Base-by-base conservation (phyloP, 1,139 yeast species). In the Yamadazyma membranifaciens region DNA sequence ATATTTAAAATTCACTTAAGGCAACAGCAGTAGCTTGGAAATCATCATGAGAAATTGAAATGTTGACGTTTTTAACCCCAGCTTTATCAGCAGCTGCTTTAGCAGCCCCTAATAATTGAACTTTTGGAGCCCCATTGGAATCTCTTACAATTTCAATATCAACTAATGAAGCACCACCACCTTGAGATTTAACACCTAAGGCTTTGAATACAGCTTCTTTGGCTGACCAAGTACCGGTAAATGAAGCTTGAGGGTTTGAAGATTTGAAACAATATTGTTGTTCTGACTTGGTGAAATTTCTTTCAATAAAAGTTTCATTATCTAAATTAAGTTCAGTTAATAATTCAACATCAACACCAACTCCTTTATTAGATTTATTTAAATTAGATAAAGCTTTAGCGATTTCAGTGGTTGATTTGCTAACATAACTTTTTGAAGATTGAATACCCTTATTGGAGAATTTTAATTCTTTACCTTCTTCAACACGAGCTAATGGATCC, bases 181-280 rank as follows among this genome's bases (percentile, higher is more conserved):
- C 99, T 63, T 83, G 79, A 34, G 95, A 83, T 58, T 80, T 78
- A 48, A 88, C 95, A 47, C 95, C 92, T 57, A 92, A 75, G 15
- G 96, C 87, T 74, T 92, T 92, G 81, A 92, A 92, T 33, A 89
- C 97, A 31, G 99, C 98, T 70, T 92, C 99, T 71, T 92, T 92
- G 40, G 98, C 98, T 34, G 96, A 87, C 99, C 99, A 92, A 38
- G 95, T 86, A 41, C 99, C 99, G 29, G 98, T 91, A 67, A 78
- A 92, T 6, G 97, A 88, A 15, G 98, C 89, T 61, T 81, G 87
- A 42, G 95, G 87, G 52, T 75, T 75, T 32, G 96, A 71, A 33
- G 96, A 80, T 38, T 71, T 59, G 44, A 67, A 60, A 65, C 98
- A 91, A 75, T 92, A 92, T 37, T 68, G 73, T 53, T 83, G 82